Percentiles rank a stretch among this genome's conserved stretches.
Evolutionary conservation across 495 filamentous ascomycete genomes (phyloP).

Genomic region (Bathelium albidoporum): DNA sequence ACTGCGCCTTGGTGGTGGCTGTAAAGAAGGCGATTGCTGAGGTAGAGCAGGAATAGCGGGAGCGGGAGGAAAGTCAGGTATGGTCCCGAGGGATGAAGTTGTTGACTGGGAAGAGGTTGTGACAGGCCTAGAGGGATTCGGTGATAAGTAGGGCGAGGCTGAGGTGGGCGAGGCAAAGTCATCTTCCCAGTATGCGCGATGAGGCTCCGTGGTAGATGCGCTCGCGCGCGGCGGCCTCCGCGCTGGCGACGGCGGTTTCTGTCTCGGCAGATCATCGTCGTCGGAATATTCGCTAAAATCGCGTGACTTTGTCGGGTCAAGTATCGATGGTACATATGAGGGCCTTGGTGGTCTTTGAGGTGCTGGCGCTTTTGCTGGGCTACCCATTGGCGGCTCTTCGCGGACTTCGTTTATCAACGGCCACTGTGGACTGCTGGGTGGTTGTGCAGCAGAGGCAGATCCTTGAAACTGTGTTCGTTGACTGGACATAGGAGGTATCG

Average conservation of each 20-base stretch:
- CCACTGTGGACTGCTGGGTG: background rate
- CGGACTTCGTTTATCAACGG: background rate
- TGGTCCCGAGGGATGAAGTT: conserved; percentile 42
- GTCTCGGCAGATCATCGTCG: background rate
- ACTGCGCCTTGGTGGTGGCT: conserved; percentile 39
- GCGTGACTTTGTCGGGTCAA: background rate
- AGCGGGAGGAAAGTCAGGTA: conserved; percentile 52
- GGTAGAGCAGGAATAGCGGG: conserved; percentile 18
- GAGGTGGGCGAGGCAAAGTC: background rate
- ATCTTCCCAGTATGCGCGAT: conserved; percentile 2
- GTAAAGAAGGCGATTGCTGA: conserved; percentile 16
- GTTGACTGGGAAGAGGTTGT: conserved; percentile 6
- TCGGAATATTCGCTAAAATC: background rate
- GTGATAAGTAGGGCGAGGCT: background rate
- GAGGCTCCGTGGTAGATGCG: background rate
- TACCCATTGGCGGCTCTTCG: background rate
- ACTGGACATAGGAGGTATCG: background rate
- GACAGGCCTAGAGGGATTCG: background rate
- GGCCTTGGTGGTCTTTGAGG: background rate
- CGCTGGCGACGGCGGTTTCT: background rate
- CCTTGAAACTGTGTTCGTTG: background rate
- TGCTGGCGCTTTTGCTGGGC: background rate
- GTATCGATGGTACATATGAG: conserved; percentile 3
- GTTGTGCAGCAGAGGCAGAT: background rate
- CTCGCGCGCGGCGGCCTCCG: background rate